phyloP scores from a whole-genome alignment of 345 rosid species.

The Salix koriyanagi region DNA sequence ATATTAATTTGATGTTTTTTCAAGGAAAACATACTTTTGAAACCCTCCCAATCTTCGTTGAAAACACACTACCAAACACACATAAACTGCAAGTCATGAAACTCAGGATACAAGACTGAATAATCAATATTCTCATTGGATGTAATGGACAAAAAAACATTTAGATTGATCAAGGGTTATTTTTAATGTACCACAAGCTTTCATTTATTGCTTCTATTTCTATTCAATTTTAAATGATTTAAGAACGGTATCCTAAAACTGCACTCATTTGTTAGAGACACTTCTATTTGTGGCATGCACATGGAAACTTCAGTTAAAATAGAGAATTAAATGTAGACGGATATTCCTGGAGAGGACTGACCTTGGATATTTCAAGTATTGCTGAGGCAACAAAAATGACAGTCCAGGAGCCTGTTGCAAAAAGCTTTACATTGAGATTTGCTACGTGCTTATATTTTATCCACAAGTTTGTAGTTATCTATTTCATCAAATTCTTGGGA shows the following conservation, averaged over 20 bases:
- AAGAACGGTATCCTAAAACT: background rate
- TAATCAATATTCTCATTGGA: background rate
- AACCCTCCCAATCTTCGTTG: no score
- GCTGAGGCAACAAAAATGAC: constrained; percentile 84
- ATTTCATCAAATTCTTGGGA: background rate
- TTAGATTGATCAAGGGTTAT: background rate
- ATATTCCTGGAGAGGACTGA: constrained; percentile 25
- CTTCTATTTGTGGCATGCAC: background rate
- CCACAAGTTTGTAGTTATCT: background rate
- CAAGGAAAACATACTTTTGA: no score
- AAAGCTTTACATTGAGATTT: constrained; percentile 11
- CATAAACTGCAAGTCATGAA: no score
- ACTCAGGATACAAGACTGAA: no score
- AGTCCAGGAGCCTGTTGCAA: constrained; percentile 86
- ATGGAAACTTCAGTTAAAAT: background rate
- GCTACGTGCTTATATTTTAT: constrained; percentile 3
- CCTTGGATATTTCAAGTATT: constrained; percentile 86
- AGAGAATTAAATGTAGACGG: background rate
- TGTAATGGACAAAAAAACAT: background rate
- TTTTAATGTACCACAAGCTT: background rate
- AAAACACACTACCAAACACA: no score
- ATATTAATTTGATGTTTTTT: no score
- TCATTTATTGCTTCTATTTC: background rate
- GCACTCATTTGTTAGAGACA: background rate
- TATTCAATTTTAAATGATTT: background rate